Evolutionary conservation across 2,329 filamentous ascomycete species (phyloP).

Genomic region (Penicillium decumbens): DNA sequence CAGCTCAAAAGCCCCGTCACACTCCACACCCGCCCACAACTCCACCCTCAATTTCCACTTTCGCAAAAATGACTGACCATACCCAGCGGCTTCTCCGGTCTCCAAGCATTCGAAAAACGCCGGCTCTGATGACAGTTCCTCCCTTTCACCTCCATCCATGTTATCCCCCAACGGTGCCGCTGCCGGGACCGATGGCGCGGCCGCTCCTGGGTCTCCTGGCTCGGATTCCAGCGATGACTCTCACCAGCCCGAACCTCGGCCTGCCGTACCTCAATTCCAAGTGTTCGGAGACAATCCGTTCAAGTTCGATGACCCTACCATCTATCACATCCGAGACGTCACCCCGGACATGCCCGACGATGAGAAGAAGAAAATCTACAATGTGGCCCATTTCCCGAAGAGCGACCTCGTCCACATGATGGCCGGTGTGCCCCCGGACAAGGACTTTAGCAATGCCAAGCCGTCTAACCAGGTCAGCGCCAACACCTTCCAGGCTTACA

Average conservation of each 20-base stretch:
- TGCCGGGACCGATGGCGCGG: constrained; percentile 54
- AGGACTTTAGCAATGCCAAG: constrained; percentile 92
- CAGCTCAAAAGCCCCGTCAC: constrained; percentile 1
- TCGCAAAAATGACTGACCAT: constrained; percentile 12
- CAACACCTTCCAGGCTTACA: constrained; percentile 83
- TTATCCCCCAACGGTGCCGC: constrained; percentile 41
- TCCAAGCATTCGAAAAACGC: constrained; percentile 38
- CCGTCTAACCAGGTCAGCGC: constrained; percentile 92
- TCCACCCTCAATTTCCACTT: constrained; percentile 11
- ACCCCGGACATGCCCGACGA: constrained; percentile 72
- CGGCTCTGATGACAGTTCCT: constrained; percentile 37
- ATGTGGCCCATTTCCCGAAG: constrained; percentile 76
- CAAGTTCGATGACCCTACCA: constrained; percentile 82
- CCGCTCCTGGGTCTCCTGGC: constrained; percentile 58
- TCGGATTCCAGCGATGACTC: constrained; percentile 57
- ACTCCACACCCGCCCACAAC: constrained; percentile 13
- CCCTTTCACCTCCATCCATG: constrained; percentile 40
- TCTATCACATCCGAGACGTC: constrained; percentile 83
- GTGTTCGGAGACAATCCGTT: constrained; percentile 90
- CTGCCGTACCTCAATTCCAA: constrained; percentile 67
- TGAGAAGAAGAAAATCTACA: constrained; percentile 83
- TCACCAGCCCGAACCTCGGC: constrained; percentile 57
- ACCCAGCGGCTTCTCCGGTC: constrained; percentile 33
- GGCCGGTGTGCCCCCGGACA: constrained; percentile 83
- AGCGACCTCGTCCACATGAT: constrained; percentile 79